Conservation (phyloP, 805 yeast species). For the Henningerozyma blattae region DNA sequence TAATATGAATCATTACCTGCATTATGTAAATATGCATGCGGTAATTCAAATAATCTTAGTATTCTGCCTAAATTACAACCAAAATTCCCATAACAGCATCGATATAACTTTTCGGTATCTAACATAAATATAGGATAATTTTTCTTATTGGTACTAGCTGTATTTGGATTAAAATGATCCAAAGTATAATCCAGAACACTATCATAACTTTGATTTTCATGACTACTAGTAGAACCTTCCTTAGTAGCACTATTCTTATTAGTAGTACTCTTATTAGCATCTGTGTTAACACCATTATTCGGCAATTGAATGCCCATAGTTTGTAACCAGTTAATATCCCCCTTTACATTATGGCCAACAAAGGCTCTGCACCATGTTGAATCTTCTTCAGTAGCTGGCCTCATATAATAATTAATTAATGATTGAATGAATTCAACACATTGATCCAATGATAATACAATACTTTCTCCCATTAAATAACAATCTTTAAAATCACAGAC, state of each 20-base stretch:
- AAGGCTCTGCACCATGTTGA: slow-evolving; percentile 25
- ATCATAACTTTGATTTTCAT: background rate
- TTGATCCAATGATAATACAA: slow-evolving; percentile 27
- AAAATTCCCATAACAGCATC: slow-evolving; percentile 26
- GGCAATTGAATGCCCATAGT: slow-evolving; percentile 36
- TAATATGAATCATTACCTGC: slow-evolving; percentile 63
- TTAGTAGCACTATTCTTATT: too few relatives aligned
- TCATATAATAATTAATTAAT: slow-evolving; percentile 33
- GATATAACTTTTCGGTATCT: slow-evolving; percentile 40
- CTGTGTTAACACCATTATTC: slow-evolving; percentile 4
- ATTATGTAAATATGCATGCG: slow-evolving; percentile 51
- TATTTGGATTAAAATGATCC: background rate
- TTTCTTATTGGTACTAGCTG: too few relatives aligned
- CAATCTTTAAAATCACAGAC: slow-evolving; percentile 42
- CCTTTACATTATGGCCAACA: slow-evolving; percentile 48
- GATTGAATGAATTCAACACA: slow-evolving; percentile 29
- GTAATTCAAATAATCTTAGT: slow-evolving; percentile 36
- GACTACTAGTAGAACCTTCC: background rate
- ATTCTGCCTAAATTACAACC: slow-evolving; percentile 36
- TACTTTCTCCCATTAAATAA: slow-evolving; percentile 37
- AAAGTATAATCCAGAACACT: background rate
- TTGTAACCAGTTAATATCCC: slow-evolving; percentile 43
- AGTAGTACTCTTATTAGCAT: slow-evolving; percentile 1
- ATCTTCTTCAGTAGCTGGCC: slow-evolving; percentile 15
- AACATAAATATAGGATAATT: slow-evolving; percentile 10